These are phyloP conservation scores for Aspergillus cejpii DNA, from an alignment of 2,329 filamentous ascomycete genomes.

Conservation along the genomic window DNA sequence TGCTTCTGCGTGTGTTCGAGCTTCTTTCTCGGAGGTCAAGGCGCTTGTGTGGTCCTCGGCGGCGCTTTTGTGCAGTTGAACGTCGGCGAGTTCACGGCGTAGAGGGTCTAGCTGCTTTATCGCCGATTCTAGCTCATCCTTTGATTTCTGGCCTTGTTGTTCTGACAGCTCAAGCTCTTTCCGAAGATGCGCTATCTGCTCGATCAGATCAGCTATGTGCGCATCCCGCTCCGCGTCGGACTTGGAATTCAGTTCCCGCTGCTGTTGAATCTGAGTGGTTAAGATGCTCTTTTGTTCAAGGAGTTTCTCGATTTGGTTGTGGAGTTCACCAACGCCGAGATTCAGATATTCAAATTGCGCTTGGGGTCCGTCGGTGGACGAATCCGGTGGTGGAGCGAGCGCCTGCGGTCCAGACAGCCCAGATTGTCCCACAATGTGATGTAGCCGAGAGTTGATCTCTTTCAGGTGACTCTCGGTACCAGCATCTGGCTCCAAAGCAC, in stretches of 20 bases:
- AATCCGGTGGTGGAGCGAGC: conserved; percentile 54
- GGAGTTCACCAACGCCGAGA: conserved; percentile 69
- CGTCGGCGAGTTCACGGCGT: neutral
- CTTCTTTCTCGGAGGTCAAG: conserved; percentile 11
- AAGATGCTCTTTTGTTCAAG: conserved; percentile 85
- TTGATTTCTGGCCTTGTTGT: conserved; percentile 28
- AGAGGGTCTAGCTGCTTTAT: conserved; percentile 2
- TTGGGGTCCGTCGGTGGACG: conserved; percentile 53
- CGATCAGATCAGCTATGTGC: conserved; percentile 42
- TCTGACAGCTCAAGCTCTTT: conserved; percentile 29
- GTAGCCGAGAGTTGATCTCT: conserved; percentile 58
- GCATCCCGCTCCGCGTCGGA: conserved; percentile 58
- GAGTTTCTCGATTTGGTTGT: conserved; percentile 66
- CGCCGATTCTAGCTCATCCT: conserved; percentile 11
- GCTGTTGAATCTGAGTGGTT: conserved; percentile 88
- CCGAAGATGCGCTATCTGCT: conserved; percentile 54
- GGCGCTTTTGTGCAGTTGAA: conserved; percentile 5
- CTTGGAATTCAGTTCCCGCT: conserved; percentile 84
- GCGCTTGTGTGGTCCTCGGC: conserved; percentile 3
- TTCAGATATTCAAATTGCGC: conserved; percentile 71
- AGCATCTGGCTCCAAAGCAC: conserved; percentile 16
- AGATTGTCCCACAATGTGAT: conserved; percentile 49
- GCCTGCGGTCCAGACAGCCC: conserved; percentile 40
- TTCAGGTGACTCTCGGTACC: conserved; percentile 52
- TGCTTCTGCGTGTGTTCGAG: conserved; percentile 21